phyloP scores from a whole-genome alignment of 768 basidiomycete genomes.

The Tylopilus balloui region DNA sequence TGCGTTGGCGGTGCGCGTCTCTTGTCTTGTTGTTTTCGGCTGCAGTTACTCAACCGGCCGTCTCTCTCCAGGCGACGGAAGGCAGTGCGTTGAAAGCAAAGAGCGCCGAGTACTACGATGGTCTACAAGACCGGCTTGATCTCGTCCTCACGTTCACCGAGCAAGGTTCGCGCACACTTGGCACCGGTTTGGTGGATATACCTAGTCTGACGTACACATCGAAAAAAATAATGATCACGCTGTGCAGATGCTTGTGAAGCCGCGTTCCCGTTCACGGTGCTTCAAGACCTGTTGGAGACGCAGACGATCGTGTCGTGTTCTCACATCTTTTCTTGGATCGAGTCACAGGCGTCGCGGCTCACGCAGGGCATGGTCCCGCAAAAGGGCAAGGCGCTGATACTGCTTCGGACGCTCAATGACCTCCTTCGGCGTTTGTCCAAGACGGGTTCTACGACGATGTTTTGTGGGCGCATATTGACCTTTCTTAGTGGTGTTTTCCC shows the following conservation, averaged over 20 bases:
- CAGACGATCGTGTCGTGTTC: slow-evolving; percentile 85
- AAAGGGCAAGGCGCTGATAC: slow-evolving; percentile 82
- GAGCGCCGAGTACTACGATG: slow-evolving; percentile 54
- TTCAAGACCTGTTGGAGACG: slow-evolving; percentile 80
- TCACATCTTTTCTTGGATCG: slow-evolving; percentile 86
- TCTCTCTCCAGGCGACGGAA: slow-evolving; percentile 51
- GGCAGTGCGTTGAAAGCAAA: slow-evolving; percentile 56
- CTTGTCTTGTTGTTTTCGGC: too few relatives aligned
- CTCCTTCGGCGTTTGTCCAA: slow-evolving; percentile 83
- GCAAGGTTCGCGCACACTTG: slow-evolving; percentile 46
- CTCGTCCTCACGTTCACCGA: slow-evolving; percentile 73
- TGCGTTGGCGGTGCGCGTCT: slow-evolving; percentile 64
- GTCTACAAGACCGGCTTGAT: slow-evolving; percentile 62
- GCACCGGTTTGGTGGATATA: not conserved
- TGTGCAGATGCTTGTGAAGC: slow-evolving; percentile 69
- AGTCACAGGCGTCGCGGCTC: slow-evolving; percentile 61
- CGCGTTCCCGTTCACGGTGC: slow-evolving; percentile 64
- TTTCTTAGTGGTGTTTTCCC: slow-evolving; percentile 86
- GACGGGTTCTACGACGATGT: slow-evolving; percentile 76
- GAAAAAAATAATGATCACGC: too few relatives aligned
- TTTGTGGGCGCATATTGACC: slow-evolving; percentile 85
- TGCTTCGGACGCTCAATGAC: slow-evolving; percentile 84
- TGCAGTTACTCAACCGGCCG: not conserved
- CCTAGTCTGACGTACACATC: not conserved
- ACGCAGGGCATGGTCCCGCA: slow-evolving; percentile 78